Conservation (phyloP, 495 filamentous ascomycete genomes). For the Lasiosphaeria miniovina region DNA sequence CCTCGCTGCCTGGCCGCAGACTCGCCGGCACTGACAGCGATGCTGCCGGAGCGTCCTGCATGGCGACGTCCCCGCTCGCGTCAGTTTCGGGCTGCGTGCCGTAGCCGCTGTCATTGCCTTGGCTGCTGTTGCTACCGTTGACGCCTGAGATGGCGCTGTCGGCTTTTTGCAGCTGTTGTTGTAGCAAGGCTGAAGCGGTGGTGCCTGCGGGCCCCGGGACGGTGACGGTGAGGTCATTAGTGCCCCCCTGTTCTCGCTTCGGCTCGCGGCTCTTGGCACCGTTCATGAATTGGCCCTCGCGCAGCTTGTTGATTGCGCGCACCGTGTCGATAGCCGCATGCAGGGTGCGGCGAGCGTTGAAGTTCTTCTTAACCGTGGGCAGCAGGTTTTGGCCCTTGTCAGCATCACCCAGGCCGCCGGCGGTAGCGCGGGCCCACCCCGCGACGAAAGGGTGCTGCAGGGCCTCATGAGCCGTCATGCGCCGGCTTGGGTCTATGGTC, state of each 20-base stretch:
- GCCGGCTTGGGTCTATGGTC: conserved; percentile 78
- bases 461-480: conserved; percentile 94
- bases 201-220: background rate
- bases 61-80: conserved; percentile 33
- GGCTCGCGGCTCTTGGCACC: conserved; percentile 41
- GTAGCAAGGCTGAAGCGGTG: conserved; percentile 10
- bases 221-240: background rate
- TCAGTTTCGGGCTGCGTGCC: conserved; percentile 29
- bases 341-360: conserved; percentile 89
- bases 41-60: conserved; percentile 33
- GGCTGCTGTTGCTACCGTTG: conserved; percentile 9
- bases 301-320: conserved; percentile 93
- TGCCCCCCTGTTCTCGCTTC: conserved; percentile 1
- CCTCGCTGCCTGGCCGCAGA: conserved; percentile 30
- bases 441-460: conserved; percentile 86
- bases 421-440: conserved; percentile 39
- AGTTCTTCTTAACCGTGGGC: conserved; percentile 97
- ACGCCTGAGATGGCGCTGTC: conserved; percentile 8
- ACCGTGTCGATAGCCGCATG: conserved; percentile 98
- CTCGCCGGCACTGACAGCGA: conserved; percentile 31
- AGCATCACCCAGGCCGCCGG: conserved; percentile 44
- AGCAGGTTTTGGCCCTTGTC: conserved; percentile 84
- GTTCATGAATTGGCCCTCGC: conserved; percentile 85
- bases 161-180: conserved; percentile 36
- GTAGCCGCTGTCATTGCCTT: conserved; percentile 42